These are phyloP conservation scores for Cyclostephanos invisitatus DNA, from an alignment of 108 stramenopile genomes.

Conservation along the genomic window DNA sequence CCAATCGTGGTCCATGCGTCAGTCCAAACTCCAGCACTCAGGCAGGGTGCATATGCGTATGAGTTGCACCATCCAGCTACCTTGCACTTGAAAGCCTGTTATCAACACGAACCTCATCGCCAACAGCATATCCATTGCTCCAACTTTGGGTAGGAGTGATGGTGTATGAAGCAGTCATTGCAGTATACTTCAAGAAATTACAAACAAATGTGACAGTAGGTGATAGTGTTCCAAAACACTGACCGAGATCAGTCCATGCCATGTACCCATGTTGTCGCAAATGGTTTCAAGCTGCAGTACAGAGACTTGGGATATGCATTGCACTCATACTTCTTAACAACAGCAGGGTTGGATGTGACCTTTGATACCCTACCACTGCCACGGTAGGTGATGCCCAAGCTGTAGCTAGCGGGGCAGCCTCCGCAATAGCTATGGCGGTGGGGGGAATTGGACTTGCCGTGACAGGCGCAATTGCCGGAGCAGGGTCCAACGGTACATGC, in stretches of 20 bases:
- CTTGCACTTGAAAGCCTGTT: too few relatives aligned
- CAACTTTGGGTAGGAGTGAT: not conserved
- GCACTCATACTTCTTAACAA: constrained; percentile 2
- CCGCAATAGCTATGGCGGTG: not conserved
- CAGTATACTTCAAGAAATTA: not conserved
- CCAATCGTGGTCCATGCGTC: too few relatives aligned
- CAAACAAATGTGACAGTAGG: not conserved
- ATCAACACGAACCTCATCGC: too few relatives aligned
- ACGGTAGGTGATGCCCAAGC: not conserved
- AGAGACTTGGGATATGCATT: not conserved
- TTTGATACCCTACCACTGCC: not conserved
- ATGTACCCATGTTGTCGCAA: not conserved
- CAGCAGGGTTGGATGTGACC: not conserved
- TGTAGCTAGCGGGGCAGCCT: not conserved
- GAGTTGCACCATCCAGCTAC: too few relatives aligned
- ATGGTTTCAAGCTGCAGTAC: not conserved
- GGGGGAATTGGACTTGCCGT: not conserved
- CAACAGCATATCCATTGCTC: too few relatives aligned
- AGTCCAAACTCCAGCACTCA: too few relatives aligned
- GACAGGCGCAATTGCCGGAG: not conserved
- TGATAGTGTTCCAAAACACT: not conserved
- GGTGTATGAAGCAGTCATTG: not conserved
- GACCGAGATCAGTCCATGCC: not conserved
- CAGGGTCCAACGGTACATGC: constrained; percentile 5
- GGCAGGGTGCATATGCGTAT: too few relatives aligned